phyloP scores from a whole-genome alignment of 2,329 filamentous ascomycete species.

The Colletotrichum theobromicola region DNA sequence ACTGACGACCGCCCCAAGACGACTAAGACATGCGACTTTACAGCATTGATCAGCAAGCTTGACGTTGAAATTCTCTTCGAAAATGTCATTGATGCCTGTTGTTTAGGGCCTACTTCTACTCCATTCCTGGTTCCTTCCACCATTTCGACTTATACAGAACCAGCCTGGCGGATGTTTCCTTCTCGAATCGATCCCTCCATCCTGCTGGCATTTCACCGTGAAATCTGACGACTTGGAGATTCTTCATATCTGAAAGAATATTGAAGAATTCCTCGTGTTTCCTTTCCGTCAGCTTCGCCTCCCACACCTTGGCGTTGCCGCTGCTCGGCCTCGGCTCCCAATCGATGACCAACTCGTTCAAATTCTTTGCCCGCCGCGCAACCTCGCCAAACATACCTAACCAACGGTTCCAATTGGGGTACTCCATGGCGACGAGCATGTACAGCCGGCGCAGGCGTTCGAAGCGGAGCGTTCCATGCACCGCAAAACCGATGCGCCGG shows the following conservation, averaged over 20 bases:
- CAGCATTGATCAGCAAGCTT: background rate
- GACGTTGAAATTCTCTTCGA: background rate
- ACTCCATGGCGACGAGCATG: constrained; percentile 29
- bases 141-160: background rate
- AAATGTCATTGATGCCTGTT: background rate
- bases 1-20: background rate
- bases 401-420: constrained; percentile 37
- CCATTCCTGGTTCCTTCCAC: constrained; percentile 16
- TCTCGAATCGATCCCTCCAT: constrained; percentile 9
- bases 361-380: constrained; percentile 5
- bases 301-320: background rate
- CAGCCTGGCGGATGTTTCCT: background rate
- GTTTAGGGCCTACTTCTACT: background rate
- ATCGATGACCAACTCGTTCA: constrained; percentile 31
- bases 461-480: constrained; percentile 30
- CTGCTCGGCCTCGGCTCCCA: constrained; percentile 29
- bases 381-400: constrained; percentile 30
- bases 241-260: background rate
- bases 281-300: constrained; percentile 5
- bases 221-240: constrained; percentile 2
- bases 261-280: constrained; percentile 11
- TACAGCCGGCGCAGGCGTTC: constrained; percentile 29
- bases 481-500: constrained; percentile 32
- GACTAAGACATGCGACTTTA: background rate
- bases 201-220: constrained; percentile 1